Conservation (phyloP, 2,329 filamentous ascomycete species). For the Alternaria infectoria region DNA sequence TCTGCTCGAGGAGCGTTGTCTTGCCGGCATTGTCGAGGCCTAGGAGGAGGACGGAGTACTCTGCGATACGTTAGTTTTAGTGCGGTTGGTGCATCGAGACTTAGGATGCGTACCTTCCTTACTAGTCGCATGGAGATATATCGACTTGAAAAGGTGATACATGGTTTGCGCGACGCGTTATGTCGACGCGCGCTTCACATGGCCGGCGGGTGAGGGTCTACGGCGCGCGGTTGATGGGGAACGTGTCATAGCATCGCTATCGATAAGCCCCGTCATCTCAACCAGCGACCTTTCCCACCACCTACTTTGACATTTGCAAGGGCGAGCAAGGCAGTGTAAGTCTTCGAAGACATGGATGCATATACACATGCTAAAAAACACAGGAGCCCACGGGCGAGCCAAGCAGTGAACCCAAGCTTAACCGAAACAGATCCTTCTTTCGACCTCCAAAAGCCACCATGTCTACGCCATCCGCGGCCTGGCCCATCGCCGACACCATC, state of each 20-base stretch:
- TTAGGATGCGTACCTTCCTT: conserved; percentile 75
- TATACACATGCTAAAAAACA: background rate
- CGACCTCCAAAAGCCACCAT: background rate
- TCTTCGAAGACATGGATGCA: background rate
- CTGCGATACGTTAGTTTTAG: conserved; percentile 54
- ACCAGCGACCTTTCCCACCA: background rate
- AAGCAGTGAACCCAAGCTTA: background rate
- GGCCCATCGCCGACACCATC: background rate
- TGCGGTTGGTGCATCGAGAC: background rate
- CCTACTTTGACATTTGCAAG: background rate
- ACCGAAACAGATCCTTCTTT: background rate
- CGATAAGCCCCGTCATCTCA: conserved; percentile 9
- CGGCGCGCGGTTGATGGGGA: conserved; percentile 10
- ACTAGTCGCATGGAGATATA: conserved; percentile 94
- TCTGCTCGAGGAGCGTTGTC: conserved; percentile 95
- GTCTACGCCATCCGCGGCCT: background rate
- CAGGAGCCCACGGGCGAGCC: background rate
- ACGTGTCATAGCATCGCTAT: conserved; percentile 7
- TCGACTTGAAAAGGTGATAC: conserved; percentile 95
- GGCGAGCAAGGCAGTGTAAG: background rate
- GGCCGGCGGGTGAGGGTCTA: conserved; percentile 6
- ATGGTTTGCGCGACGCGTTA: conserved; percentile 56
- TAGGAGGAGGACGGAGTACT: conserved; percentile 96
- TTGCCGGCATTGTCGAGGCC: conserved; percentile 98
- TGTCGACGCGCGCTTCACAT: conserved; percentile 25